Conservation (phyloP, 371 early-diverging fungal species). For the Rhizopus arrhizus region DNA sequence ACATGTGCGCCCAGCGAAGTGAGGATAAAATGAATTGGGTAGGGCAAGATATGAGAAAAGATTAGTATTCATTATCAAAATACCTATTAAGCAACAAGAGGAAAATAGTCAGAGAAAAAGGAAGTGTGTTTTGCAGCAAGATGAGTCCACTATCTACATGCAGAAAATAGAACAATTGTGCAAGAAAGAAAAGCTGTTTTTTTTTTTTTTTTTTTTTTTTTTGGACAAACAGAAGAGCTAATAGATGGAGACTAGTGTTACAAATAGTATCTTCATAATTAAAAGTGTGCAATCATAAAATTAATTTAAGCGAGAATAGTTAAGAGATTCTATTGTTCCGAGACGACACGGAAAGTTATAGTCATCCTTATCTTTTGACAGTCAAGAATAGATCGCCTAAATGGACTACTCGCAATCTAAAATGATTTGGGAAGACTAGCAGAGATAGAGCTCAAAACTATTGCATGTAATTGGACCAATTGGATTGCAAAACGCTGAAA, state of each 20-base stretch:
- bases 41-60: conserved; percentile 83
- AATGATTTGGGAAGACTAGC: conserved; percentile 68
- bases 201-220: conserved; percentile 57
- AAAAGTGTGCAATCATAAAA: conserved; percentile 29
- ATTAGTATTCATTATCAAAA: conserved; percentile 72
- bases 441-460: conserved; percentile 92
- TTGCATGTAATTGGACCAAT: conserved; percentile 96
- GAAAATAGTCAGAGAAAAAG: conserved; percentile 26
- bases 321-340: conserved; percentile 58
- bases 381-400: conserved; percentile 79
- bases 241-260: conserved; percentile 56
- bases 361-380: conserved; percentile 83
- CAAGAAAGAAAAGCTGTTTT: conserved; percentile 45
- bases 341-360: conserved; percentile 82
- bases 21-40: conserved; percentile 78
- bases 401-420: conserved; percentile 84
- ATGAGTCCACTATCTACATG: conserved; percentile 65
- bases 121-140: conserved; percentile 44
- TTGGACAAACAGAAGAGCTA: conserved; percentile 59
- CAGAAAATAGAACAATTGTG: conserved; percentile 26
- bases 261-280: conserved; percentile 35
- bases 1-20: conserved; percentile 53
- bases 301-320: conserved; percentile 41
- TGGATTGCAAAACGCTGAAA: conserved; percentile 96
- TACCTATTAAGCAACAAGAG: conserved; percentile 30